phyloP scores from a whole-genome alignment of 495 filamentous ascomycete genomes.

The Hypomontagnella monticulosa region DNA sequence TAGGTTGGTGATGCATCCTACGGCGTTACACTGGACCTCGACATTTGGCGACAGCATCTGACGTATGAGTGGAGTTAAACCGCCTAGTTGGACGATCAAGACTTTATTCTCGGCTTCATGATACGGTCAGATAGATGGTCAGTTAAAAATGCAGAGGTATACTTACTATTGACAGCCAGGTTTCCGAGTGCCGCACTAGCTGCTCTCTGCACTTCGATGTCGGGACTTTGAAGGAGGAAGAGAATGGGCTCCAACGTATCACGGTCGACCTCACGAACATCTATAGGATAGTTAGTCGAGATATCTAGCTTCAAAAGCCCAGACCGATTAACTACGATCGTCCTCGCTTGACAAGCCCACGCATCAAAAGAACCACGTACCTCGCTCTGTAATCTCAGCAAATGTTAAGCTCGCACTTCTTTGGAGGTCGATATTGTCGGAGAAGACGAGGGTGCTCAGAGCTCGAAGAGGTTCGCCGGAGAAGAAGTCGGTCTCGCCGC shows the following conservation, averaged over 20 bases:
- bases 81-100: constrained; percentile 89
- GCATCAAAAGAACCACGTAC: constrained; percentile 60
- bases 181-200: constrained; percentile 97
- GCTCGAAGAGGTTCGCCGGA: constrained; percentile 94
- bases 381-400: constrained; percentile 98
- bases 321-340: neutral
- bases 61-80: constrained; percentile 88
- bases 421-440: constrained; percentile 98
- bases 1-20: constrained; percentile 97
- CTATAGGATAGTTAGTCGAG: constrained; percentile 55
- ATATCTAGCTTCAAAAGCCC: constrained; percentile 16
- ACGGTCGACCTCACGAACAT: constrained; percentile 94
- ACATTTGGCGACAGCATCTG: constrained; percentile 99
- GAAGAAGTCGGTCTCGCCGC: constrained; percentile 97
- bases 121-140: constrained; percentile 2
- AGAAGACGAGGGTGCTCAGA: constrained; percentile 94
- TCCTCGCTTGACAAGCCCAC: neutral
- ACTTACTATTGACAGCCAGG: constrained; percentile 93
- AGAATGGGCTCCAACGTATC: constrained; percentile 96
- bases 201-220: constrained; percentile 96
- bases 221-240: constrained; percentile 90
- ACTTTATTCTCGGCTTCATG: constrained; percentile 95
- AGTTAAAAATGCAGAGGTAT: neutral
- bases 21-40: constrained; percentile 98
- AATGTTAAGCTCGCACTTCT: constrained; percentile 98